Evolutionary conservation across 1,139 yeast genomes (phyloP), one percentile per base, ranked within the genome.

Genomic region (Suhomyces wounanorum): DNA sequence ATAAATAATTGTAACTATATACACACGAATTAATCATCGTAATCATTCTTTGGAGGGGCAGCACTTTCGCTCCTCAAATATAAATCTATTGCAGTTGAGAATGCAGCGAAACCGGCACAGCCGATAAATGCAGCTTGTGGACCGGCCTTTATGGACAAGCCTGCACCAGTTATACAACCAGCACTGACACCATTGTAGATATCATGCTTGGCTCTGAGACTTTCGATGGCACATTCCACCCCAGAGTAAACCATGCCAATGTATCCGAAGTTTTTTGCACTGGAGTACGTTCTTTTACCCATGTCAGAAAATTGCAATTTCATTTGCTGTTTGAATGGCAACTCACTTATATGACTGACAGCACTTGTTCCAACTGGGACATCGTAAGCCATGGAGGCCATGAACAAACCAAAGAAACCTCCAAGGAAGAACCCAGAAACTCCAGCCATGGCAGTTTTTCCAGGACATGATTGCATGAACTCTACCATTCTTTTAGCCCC

Each of bases 71-170:
- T 84, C 62, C 92, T 81, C 85, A 94, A 79, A 64, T 94, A 94
- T 61, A 89, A 71, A 67, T 94, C 98, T 56, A 94, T 87, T 8
- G 98, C 98, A 9, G 96, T 85, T 51, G 96, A 87, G 67, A 94
- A 94, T 3, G 96, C 96, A 14, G 99, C 98, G 75, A 94, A 94
- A 13, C 98, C 99, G 31, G 96, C 97, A 76, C 98, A 94, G 1
- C 99, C 99, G 52, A 92, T 69, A 33, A 84, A 61, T 0, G 97
- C 96, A 30, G 96, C 96, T 63, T 87, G 92, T 1, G 99, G 99
- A 1, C 99, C 99, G 40, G 94, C 84, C 65, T 88, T 89, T 57
- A 89, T 81, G 3, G 98, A 96, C 52, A 94, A 78, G 0, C 97
- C 98, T 18, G 84, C 86, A 43, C 98, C 99, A 0, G 99, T 94